phyloP scores from a whole-genome alignment of 345 rosid species.

The Boechera retrofracta region DNA sequence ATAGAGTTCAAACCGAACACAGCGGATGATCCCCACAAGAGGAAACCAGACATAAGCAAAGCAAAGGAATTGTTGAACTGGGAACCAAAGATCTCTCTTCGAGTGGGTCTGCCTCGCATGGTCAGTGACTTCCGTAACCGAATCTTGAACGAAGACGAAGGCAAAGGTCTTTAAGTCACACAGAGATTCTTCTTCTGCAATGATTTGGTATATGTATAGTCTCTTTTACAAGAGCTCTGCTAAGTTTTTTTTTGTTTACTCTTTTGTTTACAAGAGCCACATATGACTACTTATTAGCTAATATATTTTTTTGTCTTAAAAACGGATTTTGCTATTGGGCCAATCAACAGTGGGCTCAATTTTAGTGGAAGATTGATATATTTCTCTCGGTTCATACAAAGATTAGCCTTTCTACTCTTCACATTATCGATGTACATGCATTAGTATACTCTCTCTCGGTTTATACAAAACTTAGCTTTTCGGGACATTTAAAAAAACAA shows the following conservation, averaged over 20 bases:
- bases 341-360: conserved; percentile 7
- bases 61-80: conserved; percentile 91
- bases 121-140: conserved; percentile 87
- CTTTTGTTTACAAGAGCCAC: not conserved
- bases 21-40: conserved; percentile 94
- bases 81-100: conserved; percentile 85
- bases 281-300: conserved; percentile 11
- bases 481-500: not conserved
- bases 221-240: conserved; percentile 41
- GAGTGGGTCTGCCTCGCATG: conserved; percentile 93
- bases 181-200: not conserved
- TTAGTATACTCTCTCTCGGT: not conserved
- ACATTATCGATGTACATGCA: too few relatives aligned
- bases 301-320: not conserved
- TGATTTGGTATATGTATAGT: conserved; percentile 41
- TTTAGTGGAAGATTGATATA: conserved; percentile 20
- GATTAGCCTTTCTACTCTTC: not conserved
- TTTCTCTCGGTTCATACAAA: not conserved
- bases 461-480: not conserved
- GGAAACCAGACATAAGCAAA: conserved; percentile 93
- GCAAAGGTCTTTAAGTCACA: conserved; percentile 58
- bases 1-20: conserved; percentile 91
- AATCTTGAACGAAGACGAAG: conserved; percentile 86
- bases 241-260: conserved; percentile 24
- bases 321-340: conserved; percentile 12